Conservation (phyloP, 2,329 filamentous ascomycete species). For the Thielaviopsis musarum region DNA sequence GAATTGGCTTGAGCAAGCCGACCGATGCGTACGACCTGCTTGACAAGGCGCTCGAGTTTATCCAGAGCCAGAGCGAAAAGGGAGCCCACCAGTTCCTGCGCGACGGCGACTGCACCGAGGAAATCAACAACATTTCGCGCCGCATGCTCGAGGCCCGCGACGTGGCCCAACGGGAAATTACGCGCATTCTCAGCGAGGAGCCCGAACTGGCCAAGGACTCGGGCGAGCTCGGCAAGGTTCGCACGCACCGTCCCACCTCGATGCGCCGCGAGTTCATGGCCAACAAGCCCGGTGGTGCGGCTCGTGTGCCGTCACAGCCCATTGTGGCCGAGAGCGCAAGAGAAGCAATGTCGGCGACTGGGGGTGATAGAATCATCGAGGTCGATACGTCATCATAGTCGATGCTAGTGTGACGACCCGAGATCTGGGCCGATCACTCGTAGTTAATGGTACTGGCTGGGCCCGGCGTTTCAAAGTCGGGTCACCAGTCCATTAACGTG, state of each 20-base stretch:
- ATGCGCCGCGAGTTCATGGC: conserved; percentile 30
- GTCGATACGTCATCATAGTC: not conserved
- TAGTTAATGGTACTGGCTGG: not conserved
- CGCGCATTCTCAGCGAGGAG: conserved; percentile 36
- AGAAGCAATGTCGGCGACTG: not conserved
- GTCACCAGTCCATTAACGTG: not conserved
- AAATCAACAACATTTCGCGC: conserved; percentile 52
- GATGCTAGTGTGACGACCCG: not conserved
- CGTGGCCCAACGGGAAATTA: conserved; percentile 41
- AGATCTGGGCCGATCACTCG: no score
- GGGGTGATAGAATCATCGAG: not conserved
- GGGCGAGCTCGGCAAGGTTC: conserved; percentile 24
- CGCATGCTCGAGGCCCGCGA: conserved; percentile 47
- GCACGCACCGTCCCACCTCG: conserved; percentile 35
- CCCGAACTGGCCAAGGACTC: conserved; percentile 25
- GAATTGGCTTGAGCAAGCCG: conserved; percentile 14
- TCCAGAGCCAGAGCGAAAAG: conserved; percentile 67
- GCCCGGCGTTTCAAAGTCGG: no score
- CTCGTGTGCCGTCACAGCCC: not conserved
- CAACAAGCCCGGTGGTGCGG: conserved; percentile 8
- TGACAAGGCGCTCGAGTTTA: conserved; percentile 63
- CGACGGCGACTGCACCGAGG: conserved; percentile 66
- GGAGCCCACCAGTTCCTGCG: conserved; percentile 83
- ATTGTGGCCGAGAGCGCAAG: not conserved
- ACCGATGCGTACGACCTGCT: conserved; percentile 50